Evolutionary conservation across 2,329 filamentous ascomycete genomes (phyloP), one percentile per base, ranked within the genome.

Genomic region (Biscogniauxia marginata): DNA sequence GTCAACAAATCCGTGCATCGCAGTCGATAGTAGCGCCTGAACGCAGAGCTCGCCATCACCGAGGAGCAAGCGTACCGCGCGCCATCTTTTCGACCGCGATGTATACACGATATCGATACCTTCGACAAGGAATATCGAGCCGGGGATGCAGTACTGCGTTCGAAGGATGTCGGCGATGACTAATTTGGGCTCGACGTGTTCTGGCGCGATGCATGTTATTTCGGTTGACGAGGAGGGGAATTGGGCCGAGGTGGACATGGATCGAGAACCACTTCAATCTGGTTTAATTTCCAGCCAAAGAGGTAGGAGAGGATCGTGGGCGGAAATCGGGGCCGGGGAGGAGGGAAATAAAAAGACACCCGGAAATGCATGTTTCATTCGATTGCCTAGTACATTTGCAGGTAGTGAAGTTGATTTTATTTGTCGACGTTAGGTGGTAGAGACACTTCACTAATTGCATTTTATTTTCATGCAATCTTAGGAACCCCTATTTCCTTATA

Each of bases 1-100:
- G 44, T 81, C 74, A 7, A 82, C 71, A n/a, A 80, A 74, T 3
- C 74, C 72, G 50, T 84, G 80, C 68, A 80, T 73, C 48, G 74
- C 74, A 1, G 74, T 69, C 6, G 69, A 67, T 45, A 84, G 65
- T 7, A 84, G 66, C 0, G 79, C 80, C 65, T 84, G 81, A n/a
- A 84, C 74, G 60, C 79, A 83, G 3, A 83, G 66, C 62, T 78
- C 73, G 1, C 81, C 80, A 59, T 84, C 82, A 39, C 81, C 78
- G 0, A 84, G 74, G 0, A 84, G 53, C 9, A 84, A 60, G 2
- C 80, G 73, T 0, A 83, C 63, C 1, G 73, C 71, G 25, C 79
- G 77, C 73, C 77, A 77, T 65, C 72, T 65, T 63, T 60, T 63
- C 21, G 70, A 70, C 11, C 50, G 59, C 1, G 75, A 71, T 0